phyloP scores from a whole-genome alignment of 1,284 basidiomycete genomes.

The Ganoderma leucocontextum region DNA sequence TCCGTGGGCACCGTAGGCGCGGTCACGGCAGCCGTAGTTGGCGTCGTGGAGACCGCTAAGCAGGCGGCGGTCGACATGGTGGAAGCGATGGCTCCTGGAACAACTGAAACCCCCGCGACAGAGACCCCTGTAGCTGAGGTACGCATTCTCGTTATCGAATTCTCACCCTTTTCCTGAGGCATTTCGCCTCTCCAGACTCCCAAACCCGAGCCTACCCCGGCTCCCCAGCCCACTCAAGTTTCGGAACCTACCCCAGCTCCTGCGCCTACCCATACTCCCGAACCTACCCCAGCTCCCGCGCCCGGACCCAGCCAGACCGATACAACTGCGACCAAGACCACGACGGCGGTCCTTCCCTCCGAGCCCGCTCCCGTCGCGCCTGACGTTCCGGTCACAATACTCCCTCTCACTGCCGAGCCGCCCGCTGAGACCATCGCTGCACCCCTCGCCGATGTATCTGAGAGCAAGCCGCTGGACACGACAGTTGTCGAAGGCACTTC shows the following conservation, averaged over 20 bases:
- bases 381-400: slow-evolving; percentile 28
- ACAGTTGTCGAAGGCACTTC: slow-evolving; percentile 32
- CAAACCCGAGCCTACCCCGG: background rate
- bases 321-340: slow-evolving; percentile 9
- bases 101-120: slow-evolving; percentile 26
- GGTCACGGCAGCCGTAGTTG: slow-evolving; percentile 4
- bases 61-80: slow-evolving; percentile 38
- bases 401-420: slow-evolving; percentile 30
- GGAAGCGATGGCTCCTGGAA: slow-evolving; percentile 40
- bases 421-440: slow-evolving; percentile 17
- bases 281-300: slow-evolving; percentile 13
- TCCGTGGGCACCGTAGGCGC: slow-evolving; percentile 16
- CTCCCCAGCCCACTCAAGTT: background rate
- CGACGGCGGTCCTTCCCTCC: slow-evolving; percentile 29
- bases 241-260: background rate
- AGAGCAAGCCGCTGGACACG: slow-evolving; percentile 30
- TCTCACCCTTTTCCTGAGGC: background rate
- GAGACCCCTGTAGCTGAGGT: slow-evolving; percentile 32
- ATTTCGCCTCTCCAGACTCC: background rate
- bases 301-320: slow-evolving; percentile 19
- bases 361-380: slow-evolving; percentile 26
- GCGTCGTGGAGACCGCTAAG: slow-evolving; percentile 35
- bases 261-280: background rate
- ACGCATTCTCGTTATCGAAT: background rate
- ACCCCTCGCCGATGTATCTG: slow-evolving; percentile 27